A percentile compares a stretch with the other conserved stretches of the same genome.
Conservation (phyloP, 2,329 filamentous ascomycete species). For the Claviceps lovelessii region DNA sequence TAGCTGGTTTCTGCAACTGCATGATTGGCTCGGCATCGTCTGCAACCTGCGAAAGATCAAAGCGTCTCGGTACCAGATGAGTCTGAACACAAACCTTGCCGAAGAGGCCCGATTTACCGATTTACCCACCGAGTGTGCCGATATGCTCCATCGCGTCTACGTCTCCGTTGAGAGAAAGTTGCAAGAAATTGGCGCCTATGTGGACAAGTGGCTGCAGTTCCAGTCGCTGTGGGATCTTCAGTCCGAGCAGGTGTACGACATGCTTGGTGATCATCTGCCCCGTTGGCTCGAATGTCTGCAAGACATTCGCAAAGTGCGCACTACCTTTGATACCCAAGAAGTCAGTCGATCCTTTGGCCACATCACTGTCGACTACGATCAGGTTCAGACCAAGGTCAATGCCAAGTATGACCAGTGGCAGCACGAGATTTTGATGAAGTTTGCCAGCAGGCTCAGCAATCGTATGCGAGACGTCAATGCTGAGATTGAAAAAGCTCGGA, state of each 20-base stretch:
- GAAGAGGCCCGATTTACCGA: constrained; percentile 65
- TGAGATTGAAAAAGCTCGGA: constrained; percentile 79
- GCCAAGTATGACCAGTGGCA: constrained; percentile 99
- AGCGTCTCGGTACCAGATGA: constrained; percentile 88
- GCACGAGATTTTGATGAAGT: constrained; percentile 88
- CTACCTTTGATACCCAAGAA: constrained; percentile 94
- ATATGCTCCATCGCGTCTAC: constrained; percentile 68
- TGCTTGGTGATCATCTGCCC: constrained; percentile 78
- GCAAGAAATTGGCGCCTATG: constrained; percentile 64
- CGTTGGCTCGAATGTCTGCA: constrained; percentile 93
- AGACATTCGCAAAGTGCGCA: constrained; percentile 86
- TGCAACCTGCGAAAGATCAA: constrained; percentile 92
- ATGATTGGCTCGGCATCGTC: constrained; percentile 83
- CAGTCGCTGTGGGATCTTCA: constrained; percentile 97
- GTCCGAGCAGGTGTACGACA: constrained; percentile 86
- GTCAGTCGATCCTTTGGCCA: constrained; percentile 87
- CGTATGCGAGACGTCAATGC: constrained; percentile 87
- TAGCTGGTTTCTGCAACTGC: constrained; percentile 84
- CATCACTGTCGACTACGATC: constrained; percentile 91
- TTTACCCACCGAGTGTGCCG: constrained; percentile 69
- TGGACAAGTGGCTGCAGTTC: constrained; percentile 97
- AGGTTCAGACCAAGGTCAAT: constrained; percentile 97
- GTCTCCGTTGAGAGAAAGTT: constrained; percentile 71
- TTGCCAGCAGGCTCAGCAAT: constrained; percentile 73
- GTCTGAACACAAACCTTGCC: constrained; percentile 50